phyloP scores from a whole-genome alignment of 1,284 basidiomycete genomes.

The Heterobasidion occidentale region DNA sequence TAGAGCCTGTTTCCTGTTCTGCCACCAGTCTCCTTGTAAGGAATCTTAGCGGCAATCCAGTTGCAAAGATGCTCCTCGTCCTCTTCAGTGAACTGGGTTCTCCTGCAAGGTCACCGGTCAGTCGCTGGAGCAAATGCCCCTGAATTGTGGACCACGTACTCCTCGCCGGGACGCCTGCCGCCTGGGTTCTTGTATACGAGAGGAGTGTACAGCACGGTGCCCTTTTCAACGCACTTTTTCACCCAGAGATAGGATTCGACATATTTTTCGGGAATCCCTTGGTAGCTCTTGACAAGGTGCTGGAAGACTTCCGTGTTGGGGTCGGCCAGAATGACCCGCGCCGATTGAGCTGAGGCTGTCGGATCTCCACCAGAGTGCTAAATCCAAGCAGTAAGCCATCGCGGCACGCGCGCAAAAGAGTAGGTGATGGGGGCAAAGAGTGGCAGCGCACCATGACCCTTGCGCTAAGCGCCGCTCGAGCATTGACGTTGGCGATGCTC shows the following conservation, averaged over 20 bases:
- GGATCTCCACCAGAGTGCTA: constrained; percentile 76
- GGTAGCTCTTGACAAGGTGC: constrained; percentile 60
- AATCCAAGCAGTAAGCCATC: neutral
- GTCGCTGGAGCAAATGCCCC: constrained; percentile 1
- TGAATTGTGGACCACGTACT: constrained; percentile 37
- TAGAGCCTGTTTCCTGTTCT: constrained; percentile 76
- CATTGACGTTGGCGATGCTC: constrained; percentile 69
- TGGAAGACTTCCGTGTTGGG: constrained; percentile 66
- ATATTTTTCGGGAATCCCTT: constrained; percentile 57
- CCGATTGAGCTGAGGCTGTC: constrained; percentile 51
- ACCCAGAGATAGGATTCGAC: constrained; percentile 77
- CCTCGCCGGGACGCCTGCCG: constrained; percentile 70
- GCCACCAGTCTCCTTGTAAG: constrained; percentile 70
- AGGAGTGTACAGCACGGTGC: constrained; percentile 55
- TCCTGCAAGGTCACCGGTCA: constrained; percentile 29
- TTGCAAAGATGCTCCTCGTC: constrained; percentile 64
- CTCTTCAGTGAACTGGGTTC: constrained; percentile 65
- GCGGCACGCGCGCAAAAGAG: neutral
- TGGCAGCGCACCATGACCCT: constrained; percentile 54
- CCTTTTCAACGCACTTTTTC: constrained; percentile 67
- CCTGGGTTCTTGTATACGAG: constrained; percentile 75
- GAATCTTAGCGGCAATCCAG: constrained; percentile 75
- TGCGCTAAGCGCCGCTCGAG: constrained; percentile 49
- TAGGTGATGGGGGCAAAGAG: neutral
- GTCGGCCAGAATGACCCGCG: constrained; percentile 69